Percentiles rank a stretch among this genome's conserved stretches.
Evolutionary conservation across 2,329 filamentous ascomycete species (phyloP).

Genomic region (Byssothecium circinans): DNA sequence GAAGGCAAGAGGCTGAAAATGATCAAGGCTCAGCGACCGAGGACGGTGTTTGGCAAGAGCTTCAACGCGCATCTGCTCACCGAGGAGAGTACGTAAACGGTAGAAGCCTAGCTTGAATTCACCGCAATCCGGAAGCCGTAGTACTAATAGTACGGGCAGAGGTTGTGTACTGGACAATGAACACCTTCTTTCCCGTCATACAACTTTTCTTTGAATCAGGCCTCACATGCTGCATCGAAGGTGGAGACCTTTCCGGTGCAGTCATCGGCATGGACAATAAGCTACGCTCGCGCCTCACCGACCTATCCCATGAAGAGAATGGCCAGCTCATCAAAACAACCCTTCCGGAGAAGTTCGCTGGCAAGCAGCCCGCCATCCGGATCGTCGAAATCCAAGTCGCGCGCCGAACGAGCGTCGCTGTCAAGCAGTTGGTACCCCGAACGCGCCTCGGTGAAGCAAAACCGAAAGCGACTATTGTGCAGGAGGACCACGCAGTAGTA

Average conservation of each 20-base stretch:
- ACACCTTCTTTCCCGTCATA: slow-evolving; percentile 32
- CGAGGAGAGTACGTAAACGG: slow-evolving; percentile 20
- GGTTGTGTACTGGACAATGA: slow-evolving; percentile 30
- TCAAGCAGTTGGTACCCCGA: slow-evolving; percentile 6
- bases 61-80: slow-evolving; percentile 14
- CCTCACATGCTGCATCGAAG: slow-evolving; percentile 28
- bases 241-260: slow-evolving; percentile 14
- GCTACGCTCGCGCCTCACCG: slow-evolving; percentile 32
- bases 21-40: neutral
- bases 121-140: slow-evolving; percentile 1
- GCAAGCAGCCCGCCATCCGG: slow-evolving; percentile 12
- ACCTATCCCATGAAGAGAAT: slow-evolving; percentile 30
- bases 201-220: slow-evolving; percentile 37
- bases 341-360: slow-evolving; percentile 16
- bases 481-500: slow-evolving; percentile 26
- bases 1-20: neutral
- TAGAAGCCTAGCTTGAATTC: neutral
- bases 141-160: slow-evolving; percentile 10
- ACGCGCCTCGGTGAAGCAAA: neutral
- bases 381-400: slow-evolving; percentile 25
- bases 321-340: slow-evolving; percentile 20
- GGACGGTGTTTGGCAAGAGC: slow-evolving; percentile 16
- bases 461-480: slow-evolving; percentile 8
- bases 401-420: slow-evolving; percentile 23
- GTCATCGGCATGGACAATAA: slow-evolving; percentile 25